Evolutionary conservation across 2,329 filamentous ascomycete species (phyloP), one percentile per base, ranked within the genome.

Genomic region (Hypoxylon sp.): DNA sequence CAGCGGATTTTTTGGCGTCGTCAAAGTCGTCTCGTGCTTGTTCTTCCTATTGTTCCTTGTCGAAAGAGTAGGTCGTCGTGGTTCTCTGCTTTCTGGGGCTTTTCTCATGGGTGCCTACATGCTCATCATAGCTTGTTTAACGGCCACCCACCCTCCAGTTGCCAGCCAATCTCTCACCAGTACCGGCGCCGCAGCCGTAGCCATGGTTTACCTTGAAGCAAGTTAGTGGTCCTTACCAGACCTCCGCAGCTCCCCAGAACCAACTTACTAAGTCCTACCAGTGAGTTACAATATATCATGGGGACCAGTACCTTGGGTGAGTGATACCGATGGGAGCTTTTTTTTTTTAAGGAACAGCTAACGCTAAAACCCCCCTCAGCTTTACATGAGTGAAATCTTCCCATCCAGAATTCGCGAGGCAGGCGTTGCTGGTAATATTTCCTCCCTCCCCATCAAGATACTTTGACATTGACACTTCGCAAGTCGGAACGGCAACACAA

Each of bases 1-100:
- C 56, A 86, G 82, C 1, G 85, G 84, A 9, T 85, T 86, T 75
- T 86, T 87, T 46, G 84, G 84, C 2, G 75, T 85, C 6, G 81
- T 85, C 64, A 86, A 86, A 74, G 82, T 86, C 23, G 76, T 84
- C 0, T 82, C 83, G 2, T 83, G 83, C 46, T 63, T 78, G 10
- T 78, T 80, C 64, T 85, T 85, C 72, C 78, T 84, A 9, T 72
- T 85, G 13, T 84, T 82, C 68, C 76, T 86, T 14, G 80, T 86
- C 36, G 85, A 86, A 68, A 78, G 81, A 3, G 77, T 86, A 25
- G 84, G 84, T 2, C 82, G 85, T 32, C 79, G 81, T 11, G 78
- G 80, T 10, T 82, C 83, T 0, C 81, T 87, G n/a, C 79, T 87
- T 28, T 76, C 74, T 2, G 85, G 84, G 0, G 81, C 84, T 0